Evolutionary conservation across 352 stramenopile species (phyloP).

Genomic region (Pythium aquatile): DNA sequence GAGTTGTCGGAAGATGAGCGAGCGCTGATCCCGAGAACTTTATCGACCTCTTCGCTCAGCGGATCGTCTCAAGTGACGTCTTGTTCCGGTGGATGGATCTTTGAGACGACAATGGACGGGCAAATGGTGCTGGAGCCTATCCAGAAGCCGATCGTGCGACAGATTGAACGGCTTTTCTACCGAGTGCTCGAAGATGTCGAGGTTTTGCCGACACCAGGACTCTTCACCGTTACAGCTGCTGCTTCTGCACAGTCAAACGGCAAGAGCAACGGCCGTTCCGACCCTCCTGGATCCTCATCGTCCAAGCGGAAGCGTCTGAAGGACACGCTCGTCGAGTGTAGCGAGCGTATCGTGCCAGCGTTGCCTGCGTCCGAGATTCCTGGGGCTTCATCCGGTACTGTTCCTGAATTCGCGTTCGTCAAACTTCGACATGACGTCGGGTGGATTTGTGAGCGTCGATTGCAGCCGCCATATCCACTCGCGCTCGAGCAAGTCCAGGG

Average conservation of each 20-base stretch:
- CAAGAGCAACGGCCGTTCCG: background rate
- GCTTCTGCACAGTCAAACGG: background rate
- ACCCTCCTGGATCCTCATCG: conserved; percentile 25
- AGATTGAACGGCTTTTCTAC: conserved; percentile 81
- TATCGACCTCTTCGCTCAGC: conserved; percentile 20
- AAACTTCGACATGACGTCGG: conserved; percentile 81
- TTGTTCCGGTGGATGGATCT: conserved; percentile 80
- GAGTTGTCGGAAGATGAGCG: conserved; percentile 29
- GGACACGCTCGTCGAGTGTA: conserved; percentile 76
- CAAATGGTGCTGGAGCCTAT: conserved; percentile 77
- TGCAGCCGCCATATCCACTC: conserved; percentile 44
- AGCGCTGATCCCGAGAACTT: conserved; percentile 26
- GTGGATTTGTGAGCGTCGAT: conserved; percentile 72
- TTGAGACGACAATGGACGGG: conserved; percentile 84
- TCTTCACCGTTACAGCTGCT: conserved; percentile 20
- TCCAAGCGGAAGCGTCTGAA: conserved; percentile 59
- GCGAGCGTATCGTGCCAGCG: conserved; percentile 62
- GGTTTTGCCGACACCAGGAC: conserved; percentile 54
- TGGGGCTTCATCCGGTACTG: conserved; percentile 4
- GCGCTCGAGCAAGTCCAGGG: conserved; percentile 72
- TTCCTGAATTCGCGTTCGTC: conserved; percentile 51
- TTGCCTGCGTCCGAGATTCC: conserved; percentile 14
- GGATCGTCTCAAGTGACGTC: conserved; percentile 27
- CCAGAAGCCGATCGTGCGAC: conserved; percentile 47
- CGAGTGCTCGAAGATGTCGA: conserved; percentile 66